Evolutionary conservation across 2,329 filamentous ascomycete genomes (phyloP).

Genomic region (Cercospora sp.): DNA sequence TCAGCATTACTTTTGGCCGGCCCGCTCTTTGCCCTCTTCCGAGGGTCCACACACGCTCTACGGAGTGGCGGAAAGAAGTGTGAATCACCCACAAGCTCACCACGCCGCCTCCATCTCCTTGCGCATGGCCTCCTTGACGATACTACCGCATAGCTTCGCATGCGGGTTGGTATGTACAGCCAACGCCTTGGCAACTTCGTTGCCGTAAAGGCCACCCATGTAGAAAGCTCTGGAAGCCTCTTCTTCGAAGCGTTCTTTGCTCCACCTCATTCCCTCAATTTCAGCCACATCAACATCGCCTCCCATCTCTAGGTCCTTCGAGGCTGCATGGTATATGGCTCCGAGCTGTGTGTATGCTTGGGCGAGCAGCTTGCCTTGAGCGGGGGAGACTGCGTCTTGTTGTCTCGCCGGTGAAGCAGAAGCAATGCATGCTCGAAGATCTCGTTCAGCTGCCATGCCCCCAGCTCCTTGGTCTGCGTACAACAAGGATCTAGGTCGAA

Average conservation of each 20-base stretch:
- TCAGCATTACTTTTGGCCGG: neutral
- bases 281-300: conserved; percentile 33
- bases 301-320: conserved; percentile 26
- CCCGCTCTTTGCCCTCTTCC: neutral
- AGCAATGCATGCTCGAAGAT: conserved; percentile 52
- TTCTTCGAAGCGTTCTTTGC: conserved; percentile 49
- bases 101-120: conserved; percentile 50
- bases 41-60: neutral
- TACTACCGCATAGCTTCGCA: conserved; percentile 62
- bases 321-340: conserved; percentile 34
- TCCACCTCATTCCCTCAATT: conserved; percentile 38
- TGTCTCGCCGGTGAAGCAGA: conserved; percentile 58
- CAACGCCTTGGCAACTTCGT: conserved; percentile 57
- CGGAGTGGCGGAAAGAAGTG: neutral
- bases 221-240: conserved; percentile 58
- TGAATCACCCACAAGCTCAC: neutral
- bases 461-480: conserved; percentile 5
- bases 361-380: conserved; percentile 65
- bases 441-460: conserved; percentile 33
- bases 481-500: conserved; percentile 14
- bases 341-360: conserved; percentile 67
- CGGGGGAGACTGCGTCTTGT: conserved; percentile 59
- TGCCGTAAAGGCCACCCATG: conserved; percentile 56
- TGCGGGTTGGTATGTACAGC: conserved; percentile 63
- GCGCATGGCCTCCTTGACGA: conserved; percentile 60